Evolutionary conservation across 2,329 filamentous ascomycete species (phyloP), one percentile per base, ranked within the genome.

Genomic region (Xylaria arbuscula): DNA sequence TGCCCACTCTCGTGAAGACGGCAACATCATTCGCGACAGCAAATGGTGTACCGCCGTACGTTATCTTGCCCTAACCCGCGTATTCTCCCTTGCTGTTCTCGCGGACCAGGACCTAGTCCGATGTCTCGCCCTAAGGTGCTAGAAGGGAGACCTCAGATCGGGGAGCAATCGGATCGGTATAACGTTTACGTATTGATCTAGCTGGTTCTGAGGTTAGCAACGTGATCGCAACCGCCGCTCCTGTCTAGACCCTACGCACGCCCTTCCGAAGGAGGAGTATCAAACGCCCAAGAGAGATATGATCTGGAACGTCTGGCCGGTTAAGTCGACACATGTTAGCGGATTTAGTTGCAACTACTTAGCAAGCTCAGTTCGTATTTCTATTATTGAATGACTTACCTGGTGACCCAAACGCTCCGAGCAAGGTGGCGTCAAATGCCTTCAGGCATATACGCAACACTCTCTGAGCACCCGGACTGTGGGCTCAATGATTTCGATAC

Each of bases 21-120:
- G 53, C 34, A 0, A 55, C 53, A 15, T 55, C 53, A 19, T 38
- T 55, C 8, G 53, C 53, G 34, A 55, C 10, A 10, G 53, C 22
- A 34, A 13, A 55, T 5, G 53, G 53, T 11, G 53, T 55, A 24
- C 40, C 8, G n/a, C 22, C 53, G 34, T 55, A 32, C 6, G 34
- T 55, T 22, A 17, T 55, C 7, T 32, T 34, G 17, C 53, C 53
- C 32, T 40, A 32, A 4, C 34, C 53, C 4, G 53, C 53, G n/a
- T 55, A 55, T n/a, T 55, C 53, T 15, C 53, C 53, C n/a, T 55
- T 32, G 53, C 53, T 55, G 4, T 55, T 55, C 17, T 55, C 53
- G 22, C 53, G 53, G 19, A 55, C 22, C 17, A 55, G 38, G n/a
- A 55, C 53, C 34, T 32, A 55, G 17, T 55, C 53, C n/a, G 38